Evolutionary conservation across 495 filamentous ascomycete species (phyloP).

Genomic region (Clavariopsis aquatica): DNA sequence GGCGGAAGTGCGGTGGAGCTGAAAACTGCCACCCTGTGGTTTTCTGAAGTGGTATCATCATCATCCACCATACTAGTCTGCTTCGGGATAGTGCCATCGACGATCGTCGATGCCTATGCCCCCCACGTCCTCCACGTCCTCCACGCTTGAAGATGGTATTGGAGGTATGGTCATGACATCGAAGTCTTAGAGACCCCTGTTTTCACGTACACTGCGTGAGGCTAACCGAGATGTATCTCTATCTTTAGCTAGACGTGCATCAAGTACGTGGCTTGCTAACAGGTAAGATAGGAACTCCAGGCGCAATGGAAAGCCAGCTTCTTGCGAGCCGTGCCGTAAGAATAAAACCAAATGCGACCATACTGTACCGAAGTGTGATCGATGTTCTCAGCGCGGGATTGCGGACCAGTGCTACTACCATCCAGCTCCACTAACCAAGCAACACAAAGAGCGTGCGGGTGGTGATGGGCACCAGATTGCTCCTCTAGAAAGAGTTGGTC

Average conservation of each 20-base stretch:
- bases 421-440: constrained; percentile 28
- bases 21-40: not conserved
- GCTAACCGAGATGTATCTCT: not conserved
- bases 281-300: constrained; percentile 21
- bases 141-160: too few species aligned
- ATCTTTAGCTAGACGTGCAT: too few species aligned
- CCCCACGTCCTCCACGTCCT: not conserved
- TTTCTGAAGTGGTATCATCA: not conserved
- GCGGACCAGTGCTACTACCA: constrained; percentile 30
- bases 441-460: not conserved
- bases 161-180: too few species aligned
- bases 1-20: not conserved
- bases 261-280: not conserved
- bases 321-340: constrained; percentile 26
- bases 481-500: not conserved
- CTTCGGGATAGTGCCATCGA: not conserved
- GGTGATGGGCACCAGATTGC: not conserved
- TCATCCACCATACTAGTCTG: not conserved
- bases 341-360: constrained; percentile 33
- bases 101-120: not conserved
- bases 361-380: constrained; percentile 24
- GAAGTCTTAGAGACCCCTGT: not conserved
- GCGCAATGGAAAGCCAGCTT: constrained; percentile 28
- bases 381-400: constrained; percentile 29
- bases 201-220: not conserved